A percentile compares a stretch with the other conserved stretches of the same genome.
Evolutionary conservation across 2,329 filamentous ascomycete species (phyloP).

Genomic region (Fusarium algeriense): DNA sequence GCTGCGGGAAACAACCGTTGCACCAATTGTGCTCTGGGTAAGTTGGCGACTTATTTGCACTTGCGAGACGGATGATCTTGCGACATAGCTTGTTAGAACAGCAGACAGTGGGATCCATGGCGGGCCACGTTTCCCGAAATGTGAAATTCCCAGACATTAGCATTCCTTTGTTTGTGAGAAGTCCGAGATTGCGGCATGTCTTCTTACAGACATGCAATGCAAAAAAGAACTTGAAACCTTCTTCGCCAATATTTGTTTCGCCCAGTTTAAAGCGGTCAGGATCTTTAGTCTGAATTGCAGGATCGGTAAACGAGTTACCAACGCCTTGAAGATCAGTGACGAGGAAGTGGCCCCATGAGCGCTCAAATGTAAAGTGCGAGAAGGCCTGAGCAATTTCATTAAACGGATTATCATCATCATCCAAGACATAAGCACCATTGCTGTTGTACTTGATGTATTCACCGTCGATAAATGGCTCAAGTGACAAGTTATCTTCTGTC

Average conservation of each 20-base stretch:
- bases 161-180: slow-evolving; percentile 40
- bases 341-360: slow-evolving; percentile 52
- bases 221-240: slow-evolving; percentile 57
- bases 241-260: slow-evolving; percentile 50
- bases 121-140: slow-evolving; percentile 44
- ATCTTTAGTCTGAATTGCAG: slow-evolving; percentile 54
- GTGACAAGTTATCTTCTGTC: slow-evolving; percentile 43
- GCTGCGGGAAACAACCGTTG: slow-evolving; percentile 49
- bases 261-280: slow-evolving; percentile 49
- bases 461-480: slow-evolving; percentile 55
- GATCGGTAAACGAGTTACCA: slow-evolving; percentile 53
- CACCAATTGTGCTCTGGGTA: slow-evolving; percentile 50
- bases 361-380: slow-evolving; percentile 58
- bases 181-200: slow-evolving; percentile 48
- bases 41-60: slow-evolving; percentile 36
- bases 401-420: slow-evolving; percentile 42
- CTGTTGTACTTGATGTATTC: slow-evolving; percentile 56
- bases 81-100: slow-evolving; percentile 57
- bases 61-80: slow-evolving; percentile 47
- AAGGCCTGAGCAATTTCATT: slow-evolving; percentile 55
- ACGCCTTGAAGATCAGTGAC: slow-evolving; percentile 55
- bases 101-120: slow-evolving; percentile 47
- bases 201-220: slow-evolving; percentile 51
- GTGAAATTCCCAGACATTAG: background rate
- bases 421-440: slow-evolving; percentile 48